These are phyloP conservation scores for Parsonsia alboflavescens DNA, from an alignment of 257 asterid genomes.

Conservation along the genomic window DNA sequence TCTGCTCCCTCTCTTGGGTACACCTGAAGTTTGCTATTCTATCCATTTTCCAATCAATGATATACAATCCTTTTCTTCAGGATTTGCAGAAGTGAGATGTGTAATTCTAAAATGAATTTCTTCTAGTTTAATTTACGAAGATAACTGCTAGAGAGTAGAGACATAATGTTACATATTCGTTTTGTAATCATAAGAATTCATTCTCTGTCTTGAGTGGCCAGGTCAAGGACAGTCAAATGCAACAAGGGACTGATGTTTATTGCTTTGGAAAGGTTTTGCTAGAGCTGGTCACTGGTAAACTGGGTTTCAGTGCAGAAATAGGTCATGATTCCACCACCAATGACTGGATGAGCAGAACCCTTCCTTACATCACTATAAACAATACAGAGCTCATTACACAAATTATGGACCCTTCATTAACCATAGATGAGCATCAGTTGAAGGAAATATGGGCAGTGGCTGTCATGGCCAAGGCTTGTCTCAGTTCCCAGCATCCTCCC, in stretches of 20 bases:
- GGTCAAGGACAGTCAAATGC: background rate
- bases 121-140: too few species aligned
- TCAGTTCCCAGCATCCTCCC: conserved; percentile 18
- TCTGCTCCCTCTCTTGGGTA: too few species aligned
- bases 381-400: conserved; percentile 10
- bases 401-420: conserved; percentile 20
- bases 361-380: conserved; percentile 17
- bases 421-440: conserved; percentile 22
- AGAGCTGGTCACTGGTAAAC: conserved; percentile 24
- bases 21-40: too few species aligned
- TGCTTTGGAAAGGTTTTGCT: conserved; percentile 25
- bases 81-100: too few species aligned
- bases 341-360: conserved; percentile 13
- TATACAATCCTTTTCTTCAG: too few species aligned
- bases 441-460: conserved; percentile 28
- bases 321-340: conserved; percentile 6
- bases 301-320: conserved; percentile 15
- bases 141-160: too few species aligned
- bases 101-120: too few species aligned
- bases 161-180: too few species aligned
- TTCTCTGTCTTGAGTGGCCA: too few species aligned
- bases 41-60: too few species aligned
- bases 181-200: too few species aligned
- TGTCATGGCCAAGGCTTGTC: conserved; percentile 21
- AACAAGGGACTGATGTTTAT: conserved; percentile 21